Percentiles rank a stretch among this genome's conserved stretches.
Evolutionary conservation across 331 rosid genomes (phyloP).

Genomic region (Erythrophleum ivorense): DNA sequence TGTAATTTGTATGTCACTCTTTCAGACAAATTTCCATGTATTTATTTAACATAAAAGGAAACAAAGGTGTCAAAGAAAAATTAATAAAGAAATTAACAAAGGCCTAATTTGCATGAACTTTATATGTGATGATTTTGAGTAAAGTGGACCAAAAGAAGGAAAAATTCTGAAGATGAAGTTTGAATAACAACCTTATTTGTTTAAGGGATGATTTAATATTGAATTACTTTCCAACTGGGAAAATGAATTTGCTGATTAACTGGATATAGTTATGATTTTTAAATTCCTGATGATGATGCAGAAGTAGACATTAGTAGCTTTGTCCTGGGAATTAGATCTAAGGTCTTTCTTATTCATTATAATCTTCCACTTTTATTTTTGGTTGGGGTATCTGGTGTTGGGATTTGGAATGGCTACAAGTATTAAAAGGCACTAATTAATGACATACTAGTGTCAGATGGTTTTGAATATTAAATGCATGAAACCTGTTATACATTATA

Average conservation of each 20-base stretch:
- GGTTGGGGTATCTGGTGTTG: not conserved
- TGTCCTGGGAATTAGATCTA: conserved; percentile 4
- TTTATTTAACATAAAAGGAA: conserved; percentile 7
- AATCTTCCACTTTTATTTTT: not conserved
- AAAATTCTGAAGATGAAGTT: conserved; percentile 20
- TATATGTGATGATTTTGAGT: not conserved
- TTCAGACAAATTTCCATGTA: conserved; percentile 24
- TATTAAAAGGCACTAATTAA: not conserved
- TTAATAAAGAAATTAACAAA: not conserved
- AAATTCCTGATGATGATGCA: not conserved
- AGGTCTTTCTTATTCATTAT: not conserved
- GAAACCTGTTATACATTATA: not conserved
- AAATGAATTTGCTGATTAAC: conserved; percentile 12
- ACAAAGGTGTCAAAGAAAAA: not conserved
- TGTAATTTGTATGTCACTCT: conserved; percentile 18
- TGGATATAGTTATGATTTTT: not conserved
- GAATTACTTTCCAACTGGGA: conserved; percentile 22
- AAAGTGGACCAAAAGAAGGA: conserved; percentile 4
- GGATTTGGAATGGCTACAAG: not conserved
- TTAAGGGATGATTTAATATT: conserved; percentile 1
- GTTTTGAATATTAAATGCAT: conserved; percentile 14
- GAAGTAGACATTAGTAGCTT: not conserved
- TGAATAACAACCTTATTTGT: conserved; percentile 12
- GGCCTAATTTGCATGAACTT: conserved; percentile 18
- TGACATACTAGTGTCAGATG: not conserved